These are phyloP conservation scores for Voacanga thouarsii DNA, from an alignment of 257 asterid species.

Conservation along the genomic window DNA sequence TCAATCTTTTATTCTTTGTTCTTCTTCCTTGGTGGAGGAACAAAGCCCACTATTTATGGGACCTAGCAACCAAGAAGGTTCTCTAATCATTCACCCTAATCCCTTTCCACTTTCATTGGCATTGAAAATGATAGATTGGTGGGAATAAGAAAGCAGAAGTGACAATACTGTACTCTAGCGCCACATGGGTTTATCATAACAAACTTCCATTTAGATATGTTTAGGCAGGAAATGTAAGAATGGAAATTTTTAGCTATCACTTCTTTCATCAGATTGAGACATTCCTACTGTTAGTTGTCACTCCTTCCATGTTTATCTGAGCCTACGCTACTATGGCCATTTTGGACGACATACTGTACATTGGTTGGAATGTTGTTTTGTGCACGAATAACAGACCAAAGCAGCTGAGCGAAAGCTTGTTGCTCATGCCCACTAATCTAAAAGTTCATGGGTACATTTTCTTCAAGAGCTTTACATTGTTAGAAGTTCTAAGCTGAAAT, in stretches of 20 bases:
- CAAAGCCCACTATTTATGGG: background rate
- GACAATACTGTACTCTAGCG: background rate
- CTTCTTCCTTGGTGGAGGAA: conserved; percentile 6
- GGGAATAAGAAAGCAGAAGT: conserved; percentile 5
- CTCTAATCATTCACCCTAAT: background rate
- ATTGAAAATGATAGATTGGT: conserved; percentile 1
- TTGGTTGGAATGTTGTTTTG: background rate
- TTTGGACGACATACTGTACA: background rate
- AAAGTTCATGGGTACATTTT: background rate
- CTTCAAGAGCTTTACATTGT: background rate
- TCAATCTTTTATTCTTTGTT: background rate
- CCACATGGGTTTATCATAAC: background rate
- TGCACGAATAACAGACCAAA: background rate
- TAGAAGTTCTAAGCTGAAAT: background rate
- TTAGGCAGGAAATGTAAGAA: background rate
- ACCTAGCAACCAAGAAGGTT: conserved; percentile 1
- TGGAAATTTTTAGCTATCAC: background rate
- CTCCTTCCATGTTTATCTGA: background rate
- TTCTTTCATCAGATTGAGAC: background rate
- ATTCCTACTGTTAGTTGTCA: background rate
- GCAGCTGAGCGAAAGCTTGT: background rate
- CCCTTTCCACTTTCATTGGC: conserved; percentile 3
- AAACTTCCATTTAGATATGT: background rate
- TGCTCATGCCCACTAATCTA: no score
- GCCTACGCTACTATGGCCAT: background rate